Conservation (phyloP, 116 monocot species). For the Trichopus zeylanicus region DNA sequence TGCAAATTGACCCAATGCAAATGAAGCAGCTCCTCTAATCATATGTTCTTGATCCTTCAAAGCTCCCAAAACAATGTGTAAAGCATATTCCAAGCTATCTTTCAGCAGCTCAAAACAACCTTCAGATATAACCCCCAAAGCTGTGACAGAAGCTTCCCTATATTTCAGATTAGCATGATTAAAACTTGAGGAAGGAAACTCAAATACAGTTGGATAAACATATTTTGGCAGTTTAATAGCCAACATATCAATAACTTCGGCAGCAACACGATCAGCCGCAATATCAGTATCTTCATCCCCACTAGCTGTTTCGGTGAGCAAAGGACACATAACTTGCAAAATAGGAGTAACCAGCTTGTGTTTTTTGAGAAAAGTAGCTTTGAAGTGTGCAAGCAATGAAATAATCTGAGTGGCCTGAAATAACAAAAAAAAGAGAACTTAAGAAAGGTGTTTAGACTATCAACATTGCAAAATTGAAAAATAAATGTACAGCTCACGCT, state of each 20-base stretch:
- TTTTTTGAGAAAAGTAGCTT: constrained; percentile 80
- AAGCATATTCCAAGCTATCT: constrained; percentile 50
- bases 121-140: constrained; percentile 84
- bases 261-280: constrained; percentile 86
- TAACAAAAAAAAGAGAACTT: neutral
- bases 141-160: constrained; percentile 86
- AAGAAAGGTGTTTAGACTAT: neutral
- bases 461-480: neutral
- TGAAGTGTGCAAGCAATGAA: constrained; percentile 97
- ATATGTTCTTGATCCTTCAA: constrained; percentile 93
- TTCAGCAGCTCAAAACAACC: constrained; percentile 70
- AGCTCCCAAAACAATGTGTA: constrained; percentile 78
- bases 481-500: neutral
- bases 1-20: constrained; percentile 94
- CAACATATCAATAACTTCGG: constrained; percentile 98
- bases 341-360: constrained; percentile 79
- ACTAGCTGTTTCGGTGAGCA: constrained; percentile 71
- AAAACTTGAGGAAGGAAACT: constrained; percentile 71
- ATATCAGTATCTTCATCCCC: constrained; percentile 83
- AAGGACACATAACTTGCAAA: constrained; percentile 88
- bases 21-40: constrained; percentile 98
- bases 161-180: constrained; percentile 62
- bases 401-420: constrained; percentile 85
- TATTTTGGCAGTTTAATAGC: constrained; percentile 85
- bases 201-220: constrained; percentile 72